phyloP scores from a whole-genome alignment of 306 rosid species.

The Vigna nakashimae region DNA sequence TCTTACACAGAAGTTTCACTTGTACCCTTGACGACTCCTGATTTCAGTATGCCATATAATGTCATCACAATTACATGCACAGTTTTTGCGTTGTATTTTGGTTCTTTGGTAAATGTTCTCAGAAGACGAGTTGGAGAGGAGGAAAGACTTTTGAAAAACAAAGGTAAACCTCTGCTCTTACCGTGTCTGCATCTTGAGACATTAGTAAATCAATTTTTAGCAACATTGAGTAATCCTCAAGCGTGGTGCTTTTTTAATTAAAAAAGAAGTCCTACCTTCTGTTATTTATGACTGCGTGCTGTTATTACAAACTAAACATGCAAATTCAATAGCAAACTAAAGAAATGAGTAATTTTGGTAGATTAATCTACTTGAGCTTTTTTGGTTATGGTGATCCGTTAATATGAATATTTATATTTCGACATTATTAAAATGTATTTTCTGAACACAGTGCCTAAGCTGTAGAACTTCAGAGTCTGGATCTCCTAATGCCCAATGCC shows the following conservation, averaged over 20 bases:
- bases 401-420: background rate
- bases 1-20: slow-evolving; percentile 89
- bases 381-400: slow-evolving; percentile 19
- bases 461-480: background rate
- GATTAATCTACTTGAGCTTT: background rate
- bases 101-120: slow-evolving; percentile 85
- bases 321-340: background rate
- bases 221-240: background rate
- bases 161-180: slow-evolving; percentile 58
- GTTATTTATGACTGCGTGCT: background rate
- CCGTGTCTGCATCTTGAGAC: slow-evolving; percentile 9
- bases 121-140: slow-evolving; percentile 85
- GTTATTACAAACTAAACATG: slow-evolving; percentile 7
- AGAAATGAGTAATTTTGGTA: background rate
- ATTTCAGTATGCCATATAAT: slow-evolving; percentile 98
- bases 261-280: background rate
- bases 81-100: slow-evolving; percentile 86
- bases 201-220: slow-evolving; percentile 3
- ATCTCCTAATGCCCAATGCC: background rate
- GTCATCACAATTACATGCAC: slow-evolving; percentile 96
- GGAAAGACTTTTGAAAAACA: slow-evolving; percentile 69
- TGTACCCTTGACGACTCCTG: slow-evolving; percentile 93
- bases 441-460: background rate
- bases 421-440: background rate
- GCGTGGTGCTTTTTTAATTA: background rate